Base-by-base conservation (phyloP, 2,329 filamentous ascomycete genomes). In the Acrodontium crateriforme region DNA sequence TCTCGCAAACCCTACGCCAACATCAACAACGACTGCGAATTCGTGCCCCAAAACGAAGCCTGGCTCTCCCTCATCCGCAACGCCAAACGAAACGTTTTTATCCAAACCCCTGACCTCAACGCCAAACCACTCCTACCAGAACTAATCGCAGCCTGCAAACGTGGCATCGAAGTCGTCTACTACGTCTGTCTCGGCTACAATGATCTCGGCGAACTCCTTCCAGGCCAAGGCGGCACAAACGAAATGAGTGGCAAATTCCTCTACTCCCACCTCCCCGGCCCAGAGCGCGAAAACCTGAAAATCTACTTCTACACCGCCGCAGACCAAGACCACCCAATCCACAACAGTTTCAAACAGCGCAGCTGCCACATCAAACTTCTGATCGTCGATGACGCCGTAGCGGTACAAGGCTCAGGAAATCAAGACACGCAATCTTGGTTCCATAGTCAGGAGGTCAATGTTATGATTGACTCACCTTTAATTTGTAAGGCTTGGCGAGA, bases 341-440 rank as follows among this genome's bases (percentile, higher is more conserved):
- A 75, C 28, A 74, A 80, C 28, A 63, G 57, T 3, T 69, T 67
- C 49, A 77, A 78, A 51, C 59, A 67, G 18, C 63, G 80, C 1
- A 71, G 67, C 31, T 84, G 79, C 45, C 80, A 85, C 50, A 66
- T 84, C 47, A 87, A 87, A 49, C 59, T 87, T 3, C 67, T 85
- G 59, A 76, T 85, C 22, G 72, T 71, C 1, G 80, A 87, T 47
- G 68, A 67, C 23, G 56, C 57, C 13, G 64, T 87, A 18, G 78
- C 68, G 2, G 73, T 85, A 18, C 68, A 78, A 50, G 80, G 79
- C 3, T 80, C 71, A 38, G 79, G 78, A 0, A 87, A 85, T 44
- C 75, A 84, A 48, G 80, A 87, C 41, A 84, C 79, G 2, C 80
- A 87, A 52, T 73, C 67, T 12, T 85, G 78, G 73, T 84, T 67